A percentile compares a stretch with the other conserved stretches of the same genome.
These are phyloP conservation scores for Rhamnella rubrinervis DNA, from an alignment of 331 rosid genomes.

Conservation along the genomic window DNA sequence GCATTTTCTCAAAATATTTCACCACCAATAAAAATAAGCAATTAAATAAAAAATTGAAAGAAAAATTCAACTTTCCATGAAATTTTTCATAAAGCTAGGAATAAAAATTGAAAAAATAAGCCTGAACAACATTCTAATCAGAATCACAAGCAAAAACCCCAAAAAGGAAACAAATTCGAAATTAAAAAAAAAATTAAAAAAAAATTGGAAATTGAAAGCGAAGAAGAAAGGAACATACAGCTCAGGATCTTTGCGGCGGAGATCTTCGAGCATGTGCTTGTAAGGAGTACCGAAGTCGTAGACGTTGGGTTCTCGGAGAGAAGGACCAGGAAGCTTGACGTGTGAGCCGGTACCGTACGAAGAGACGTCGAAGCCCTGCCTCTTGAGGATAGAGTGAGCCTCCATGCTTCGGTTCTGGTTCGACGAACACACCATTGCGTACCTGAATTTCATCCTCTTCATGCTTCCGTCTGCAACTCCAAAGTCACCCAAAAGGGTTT, in stretches of 20 bases:
- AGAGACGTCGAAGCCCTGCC: constrained; percentile 81
- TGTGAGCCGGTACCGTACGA: constrained; percentile 92
- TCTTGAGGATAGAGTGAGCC: constrained; percentile 80
- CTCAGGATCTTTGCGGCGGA: constrained; percentile 86
- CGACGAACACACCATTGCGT: constrained; percentile 93
- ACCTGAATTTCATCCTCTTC: constrained; percentile 53
- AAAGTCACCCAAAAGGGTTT: no score
- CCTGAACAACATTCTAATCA: background rate
- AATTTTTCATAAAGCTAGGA: no score
- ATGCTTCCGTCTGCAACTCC: background rate
- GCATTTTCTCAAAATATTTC: no score
- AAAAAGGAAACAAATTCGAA: background rate
- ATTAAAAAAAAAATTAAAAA: background rate
- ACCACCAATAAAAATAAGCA: no score
- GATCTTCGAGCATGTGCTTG: constrained; percentile 84
- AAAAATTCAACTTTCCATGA: no score
- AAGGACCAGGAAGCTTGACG: constrained; percentile 97
- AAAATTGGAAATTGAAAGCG: background rate
- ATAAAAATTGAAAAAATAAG: no score
- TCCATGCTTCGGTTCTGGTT: constrained; percentile 98
- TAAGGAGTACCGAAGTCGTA: constrained; percentile 96
- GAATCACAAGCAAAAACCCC: background rate
- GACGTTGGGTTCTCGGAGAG: constrained; percentile 92
- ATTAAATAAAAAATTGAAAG: no score
- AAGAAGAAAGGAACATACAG: constrained; percentile 57